Base-by-base conservation (phyloP, 2,329 filamentous ascomycete genomes). In the Colletotrichum somersetense region DNA sequence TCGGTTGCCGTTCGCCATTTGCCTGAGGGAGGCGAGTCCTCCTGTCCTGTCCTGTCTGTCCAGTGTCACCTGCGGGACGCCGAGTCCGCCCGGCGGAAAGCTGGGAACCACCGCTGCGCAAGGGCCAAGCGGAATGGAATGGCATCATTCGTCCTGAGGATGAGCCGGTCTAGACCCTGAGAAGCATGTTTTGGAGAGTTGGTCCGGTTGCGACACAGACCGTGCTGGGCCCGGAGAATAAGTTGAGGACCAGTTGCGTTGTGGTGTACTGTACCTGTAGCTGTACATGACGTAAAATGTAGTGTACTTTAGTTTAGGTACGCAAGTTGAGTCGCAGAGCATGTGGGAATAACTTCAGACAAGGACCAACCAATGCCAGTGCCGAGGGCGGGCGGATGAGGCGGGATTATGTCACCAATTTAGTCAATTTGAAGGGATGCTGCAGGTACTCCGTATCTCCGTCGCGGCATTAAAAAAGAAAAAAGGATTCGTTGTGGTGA, bases 281-380 rank as follows among this genome's bases (percentile, higher is more conserved):
- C 20, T n/a, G 11, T 52, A 35, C 40, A 3, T 4, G 1, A 62
- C 16, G 61, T 30, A 53, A 48, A 33, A 61, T 26, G n/a, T 23
- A 42, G 11, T 42, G 16, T 46, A 7, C 2, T 44, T n/a, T 11
- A 10, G 10, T 38, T 11, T 48, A 42, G 40, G 7, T 59, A 44
- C n/a, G 55, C 55, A 33, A 50, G 55, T 50, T 46, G 10, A 50
- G 55, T 50, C 40, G 14, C 52, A 48, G 65, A n/a, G 52, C 53
- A 33, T 42, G 66, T 53, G 64, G 59, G 55, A 61, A 70, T 69
- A 62, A 61, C 70, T 64, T 65, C 66, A 68, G 46, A n/a, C 23
- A 42, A 18, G 33, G 46, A 38, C 46, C 23, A 55, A 52, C 46
- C 23, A 55, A 52, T 55, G 50, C 50, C 48, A 55, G 42, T 40